Base-by-base conservation (phyloP, 352 stramenopile species). In the Phytophthora pisi region DNA sequence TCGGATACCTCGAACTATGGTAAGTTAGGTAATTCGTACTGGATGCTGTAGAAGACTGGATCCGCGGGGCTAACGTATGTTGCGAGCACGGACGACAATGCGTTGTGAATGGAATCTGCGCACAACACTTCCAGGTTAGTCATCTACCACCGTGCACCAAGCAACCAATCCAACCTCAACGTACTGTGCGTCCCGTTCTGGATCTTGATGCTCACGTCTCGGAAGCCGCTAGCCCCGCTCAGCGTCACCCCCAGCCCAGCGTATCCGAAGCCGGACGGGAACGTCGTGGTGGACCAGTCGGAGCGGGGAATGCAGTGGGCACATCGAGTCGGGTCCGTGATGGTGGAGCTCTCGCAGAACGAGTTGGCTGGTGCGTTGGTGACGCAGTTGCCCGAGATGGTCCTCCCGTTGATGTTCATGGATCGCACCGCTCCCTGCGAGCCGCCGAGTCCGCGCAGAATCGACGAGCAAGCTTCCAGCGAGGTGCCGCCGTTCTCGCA, bases 151-250 rank as follows among this genome's bases (percentile, higher is more conserved):
- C 26, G n/a, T 10, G 34, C 34, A 40, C 34, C 9, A 15, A 15
- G 13, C 34, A 40, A 40, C 10, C 34, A 16, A 16, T 11, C n/a
- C 24, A 11, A 9, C 28, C n/a, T 3, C 36, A 46, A 73, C 68
- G 53, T 77, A 82, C 77, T 87, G 58, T 84, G 77, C n/a, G 74
- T 74, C 36, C 75, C 73, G n/a, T 71, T 71, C 47, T 86, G 78
- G n/a, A 86, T 70, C 16, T 68, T 61, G 40, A 75, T 51, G 8
- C 61, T 76, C 26, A 81, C 81, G 18, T 74, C 60, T 16, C 61
- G 56, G 24, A 81, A 82, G 7, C 66, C 75, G 5, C 58, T 75
- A 1, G 71, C 55, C 8, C 66, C 58, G 28, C 71, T 70, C 26
- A 86, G 46, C 18, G 68, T 42, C 9, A 70, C 57, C 13, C 65